Conservation (phyloP, 2,329 filamentous ascomycete species). For the Didymosphaeria variabile region DNA sequence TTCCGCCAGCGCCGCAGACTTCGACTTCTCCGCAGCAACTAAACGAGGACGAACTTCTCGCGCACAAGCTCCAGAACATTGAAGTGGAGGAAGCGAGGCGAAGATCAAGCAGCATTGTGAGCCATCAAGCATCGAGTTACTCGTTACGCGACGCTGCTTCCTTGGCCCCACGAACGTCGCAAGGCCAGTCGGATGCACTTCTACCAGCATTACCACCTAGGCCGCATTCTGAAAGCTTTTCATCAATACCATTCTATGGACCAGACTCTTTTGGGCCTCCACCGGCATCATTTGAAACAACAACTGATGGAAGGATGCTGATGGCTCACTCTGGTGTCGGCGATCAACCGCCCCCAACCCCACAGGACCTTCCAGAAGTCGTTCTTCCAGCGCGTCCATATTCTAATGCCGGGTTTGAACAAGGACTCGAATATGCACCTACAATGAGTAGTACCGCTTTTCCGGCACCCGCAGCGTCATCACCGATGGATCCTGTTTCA, state of each 20-base stretch:
- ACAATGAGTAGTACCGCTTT: conserved; percentile 14
- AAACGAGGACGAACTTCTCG: conserved; percentile 42
- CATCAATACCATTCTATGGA: conserved; percentile 25
- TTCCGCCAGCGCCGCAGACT: conserved; percentile 37
- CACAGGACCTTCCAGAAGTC: conserved; percentile 15
- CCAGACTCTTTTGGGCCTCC: conserved; percentile 25
- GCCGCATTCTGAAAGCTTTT: conserved; percentile 28
- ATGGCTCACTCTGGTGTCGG: conserved; percentile 3
- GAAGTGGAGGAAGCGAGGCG: conserved; percentile 36
- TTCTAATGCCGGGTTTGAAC: neutral
- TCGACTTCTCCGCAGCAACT: conserved; percentile 39
- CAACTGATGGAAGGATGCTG: conserved; percentile 1
- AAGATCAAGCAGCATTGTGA: conserved; percentile 32
- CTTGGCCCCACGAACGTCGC: conserved; percentile 21
- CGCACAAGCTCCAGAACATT: conserved; percentile 38
- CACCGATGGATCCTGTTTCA: conserved; percentile 21
- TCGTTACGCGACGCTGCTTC: conserved; percentile 22
- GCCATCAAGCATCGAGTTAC: conserved; percentile 18
- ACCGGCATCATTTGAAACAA: conserved; percentile 6
- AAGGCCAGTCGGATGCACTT: conserved; percentile 21
- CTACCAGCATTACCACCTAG: conserved; percentile 21
- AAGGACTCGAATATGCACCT: neutral
- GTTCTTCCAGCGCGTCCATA: conserved; percentile 8
- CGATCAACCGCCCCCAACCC: conserved; percentile 1
- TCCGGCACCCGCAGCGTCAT: conserved; percentile 14